phyloP scores from a whole-genome alignment of 2,329 filamentous ascomycete species.

The Scedosporium dehoogii region DNA sequence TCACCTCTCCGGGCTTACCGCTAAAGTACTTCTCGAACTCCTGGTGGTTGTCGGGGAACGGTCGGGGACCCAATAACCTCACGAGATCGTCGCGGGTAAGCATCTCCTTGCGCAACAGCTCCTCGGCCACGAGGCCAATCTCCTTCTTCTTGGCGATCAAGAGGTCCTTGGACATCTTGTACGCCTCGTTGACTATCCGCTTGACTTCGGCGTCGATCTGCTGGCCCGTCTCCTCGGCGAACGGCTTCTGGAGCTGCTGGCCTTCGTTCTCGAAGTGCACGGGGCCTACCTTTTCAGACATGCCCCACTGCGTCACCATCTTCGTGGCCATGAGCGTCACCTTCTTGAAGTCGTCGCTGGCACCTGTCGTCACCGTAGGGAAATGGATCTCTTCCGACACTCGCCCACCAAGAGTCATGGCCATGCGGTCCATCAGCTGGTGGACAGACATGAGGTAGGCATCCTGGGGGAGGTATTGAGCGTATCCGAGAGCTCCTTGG shows the following conservation, averaged over 20 bases:
- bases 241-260: constrained; percentile 83
- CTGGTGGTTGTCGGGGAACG: constrained; percentile 69
- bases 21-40: constrained; percentile 95
- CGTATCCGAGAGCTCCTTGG: constrained; percentile 87
- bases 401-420: constrained; percentile 94
- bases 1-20: constrained; percentile 40
- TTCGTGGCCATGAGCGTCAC: constrained; percentile 90
- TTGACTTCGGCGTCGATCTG: constrained; percentile 88
- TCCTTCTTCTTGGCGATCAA: constrained; percentile 79
- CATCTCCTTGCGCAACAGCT: constrained; percentile 85
- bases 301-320: constrained; percentile 99
- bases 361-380: constrained; percentile 88
- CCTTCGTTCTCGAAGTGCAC: constrained; percentile 81
- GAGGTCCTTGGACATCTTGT: constrained; percentile 79
- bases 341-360: constrained; percentile 96
- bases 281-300: constrained; percentile 89
- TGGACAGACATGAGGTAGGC: constrained; percentile 92
- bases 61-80: constrained; percentile 71
- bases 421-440: constrained; percentile 98
- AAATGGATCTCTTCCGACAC: constrained; percentile 96
- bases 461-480: constrained; percentile 91
- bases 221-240: constrained; percentile 87
- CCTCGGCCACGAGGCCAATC: constrained; percentile 83
- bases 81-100: constrained; percentile 88
- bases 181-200: constrained; percentile 83